Conservation (phyloP, 306 rosid species). For the Styphnolobium japonicum region DNA sequence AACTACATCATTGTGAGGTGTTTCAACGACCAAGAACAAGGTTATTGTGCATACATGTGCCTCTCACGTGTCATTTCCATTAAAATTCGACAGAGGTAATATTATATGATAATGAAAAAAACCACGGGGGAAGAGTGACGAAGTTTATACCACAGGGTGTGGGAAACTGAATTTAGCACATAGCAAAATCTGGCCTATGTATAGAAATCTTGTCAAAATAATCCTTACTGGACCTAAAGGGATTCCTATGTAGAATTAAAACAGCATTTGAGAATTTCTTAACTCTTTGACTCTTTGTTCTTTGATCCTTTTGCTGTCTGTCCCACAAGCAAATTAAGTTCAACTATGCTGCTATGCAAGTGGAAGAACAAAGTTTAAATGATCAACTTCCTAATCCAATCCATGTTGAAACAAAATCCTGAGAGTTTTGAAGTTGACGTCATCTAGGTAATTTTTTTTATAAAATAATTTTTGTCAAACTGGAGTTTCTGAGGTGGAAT, state of each 20-base stretch:
- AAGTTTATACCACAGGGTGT: background rate
- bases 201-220: background rate
- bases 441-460: background rate
- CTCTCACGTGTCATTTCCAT: too few relatives aligned
- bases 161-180: background rate
- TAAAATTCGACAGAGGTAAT: too few relatives aligned
- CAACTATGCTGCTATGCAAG: background rate
- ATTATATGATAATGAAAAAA: background rate
- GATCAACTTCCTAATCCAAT: background rate
- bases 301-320: background rate
- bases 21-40: too few relatives aligned
- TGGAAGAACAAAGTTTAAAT: background rate
- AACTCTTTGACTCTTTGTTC: too few relatives aligned
- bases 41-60: too few relatives aligned
- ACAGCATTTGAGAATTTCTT: background rate
- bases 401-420: background rate
- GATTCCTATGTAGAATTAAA: background rate
- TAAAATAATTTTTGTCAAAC: too few relatives aligned
- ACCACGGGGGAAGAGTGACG: background rate
- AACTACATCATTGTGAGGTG: too few relatives aligned
- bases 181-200: background rate
- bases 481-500: background rate
- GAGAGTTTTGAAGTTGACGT: background rate
- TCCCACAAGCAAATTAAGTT: background rate
- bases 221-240: background rate